phyloP scores from a whole-genome alignment of 768 basidiomycete genomes.

The Boletellus sp. region DNA sequence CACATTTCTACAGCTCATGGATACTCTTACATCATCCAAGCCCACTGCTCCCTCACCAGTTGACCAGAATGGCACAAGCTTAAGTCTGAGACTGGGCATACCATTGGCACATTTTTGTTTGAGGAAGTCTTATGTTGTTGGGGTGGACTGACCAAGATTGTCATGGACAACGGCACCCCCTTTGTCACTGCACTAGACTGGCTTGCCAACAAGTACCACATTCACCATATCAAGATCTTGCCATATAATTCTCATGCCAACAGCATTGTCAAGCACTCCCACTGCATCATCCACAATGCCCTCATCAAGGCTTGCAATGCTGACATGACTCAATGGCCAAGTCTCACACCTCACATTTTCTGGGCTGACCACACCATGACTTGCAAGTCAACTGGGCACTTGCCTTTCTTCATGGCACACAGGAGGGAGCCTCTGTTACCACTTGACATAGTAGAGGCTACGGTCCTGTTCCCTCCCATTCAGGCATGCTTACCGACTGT shows the following conservation, averaged over 20 bases:
- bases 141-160: slow-evolving; percentile 23
- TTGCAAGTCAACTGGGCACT: too few relatives aligned
- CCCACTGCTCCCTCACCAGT: slow-evolving; percentile 29
- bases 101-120: slow-evolving; percentile 33
- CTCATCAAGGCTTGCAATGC: neutral
- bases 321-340: neutral
- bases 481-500: too few relatives aligned
- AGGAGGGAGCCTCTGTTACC: too few relatives aligned
- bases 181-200: slow-evolving; percentile 24
- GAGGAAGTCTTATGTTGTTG: slow-evolving; percentile 23
- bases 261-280: slow-evolving; percentile 33
- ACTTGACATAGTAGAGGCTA: too few relatives aligned
- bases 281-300: slow-evolving; percentile 31
- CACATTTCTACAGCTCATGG: slow-evolving; percentile 33
- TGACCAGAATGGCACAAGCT: slow-evolving; percentile 34
- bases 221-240: slow-evolving; percentile 39
- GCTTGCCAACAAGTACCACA: slow-evolving; percentile 27
- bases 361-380: too few relatives aligned
- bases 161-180: slow-evolving; percentile 41
- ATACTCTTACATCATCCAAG: slow-evolving; percentile 37
- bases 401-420: too few relatives aligned
- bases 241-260: slow-evolving; percentile 43
- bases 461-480: too few relatives aligned
- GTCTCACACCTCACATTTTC: neutral
- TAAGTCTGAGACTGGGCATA: slow-evolving; percentile 23